Conservation (phyloP, 2,329 filamentous ascomycete species). For the Monilinia fructicola region DNA sequence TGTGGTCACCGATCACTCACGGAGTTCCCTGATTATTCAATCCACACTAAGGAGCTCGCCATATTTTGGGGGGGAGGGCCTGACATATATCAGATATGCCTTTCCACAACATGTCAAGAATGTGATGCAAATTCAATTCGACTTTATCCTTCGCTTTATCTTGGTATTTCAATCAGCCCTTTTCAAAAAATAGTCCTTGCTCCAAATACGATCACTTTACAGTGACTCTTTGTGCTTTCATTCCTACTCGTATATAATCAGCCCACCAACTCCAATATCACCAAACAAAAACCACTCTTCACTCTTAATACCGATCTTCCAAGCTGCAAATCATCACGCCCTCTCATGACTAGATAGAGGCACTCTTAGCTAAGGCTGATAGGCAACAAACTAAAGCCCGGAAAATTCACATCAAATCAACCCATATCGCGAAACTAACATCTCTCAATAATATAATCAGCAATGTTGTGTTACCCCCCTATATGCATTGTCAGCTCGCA, state of each 20-base stretch:
- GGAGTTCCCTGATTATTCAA: neutral
- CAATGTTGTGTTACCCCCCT: neutral
- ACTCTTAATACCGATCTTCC: neutral
- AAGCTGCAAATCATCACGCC: no score
- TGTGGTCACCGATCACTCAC: neutral
- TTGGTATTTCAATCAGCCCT: neutral
- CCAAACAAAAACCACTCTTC: no score
- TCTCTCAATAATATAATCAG: neutral
- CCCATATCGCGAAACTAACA: no score
- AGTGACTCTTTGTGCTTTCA: neutral
- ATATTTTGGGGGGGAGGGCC: neutral
- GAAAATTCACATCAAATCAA: neutral
- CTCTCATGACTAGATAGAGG: neutral
- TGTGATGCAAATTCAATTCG: rapidly evolving
- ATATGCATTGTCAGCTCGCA: neutral
- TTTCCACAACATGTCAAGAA: neutral
- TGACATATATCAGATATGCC: neutral
- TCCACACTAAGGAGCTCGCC: neutral
- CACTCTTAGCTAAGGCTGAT: neutral
- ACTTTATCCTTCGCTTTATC: neutral
- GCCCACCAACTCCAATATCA: neutral
- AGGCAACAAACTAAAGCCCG: neutral
- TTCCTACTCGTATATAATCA: neutral
- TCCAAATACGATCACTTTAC: neutral
- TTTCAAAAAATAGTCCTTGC: no score